These are phyloP conservation scores for Aspergillus bridgeri DNA, from an alignment of 495 filamentous ascomycete genomes.

Conservation along the genomic window DNA sequence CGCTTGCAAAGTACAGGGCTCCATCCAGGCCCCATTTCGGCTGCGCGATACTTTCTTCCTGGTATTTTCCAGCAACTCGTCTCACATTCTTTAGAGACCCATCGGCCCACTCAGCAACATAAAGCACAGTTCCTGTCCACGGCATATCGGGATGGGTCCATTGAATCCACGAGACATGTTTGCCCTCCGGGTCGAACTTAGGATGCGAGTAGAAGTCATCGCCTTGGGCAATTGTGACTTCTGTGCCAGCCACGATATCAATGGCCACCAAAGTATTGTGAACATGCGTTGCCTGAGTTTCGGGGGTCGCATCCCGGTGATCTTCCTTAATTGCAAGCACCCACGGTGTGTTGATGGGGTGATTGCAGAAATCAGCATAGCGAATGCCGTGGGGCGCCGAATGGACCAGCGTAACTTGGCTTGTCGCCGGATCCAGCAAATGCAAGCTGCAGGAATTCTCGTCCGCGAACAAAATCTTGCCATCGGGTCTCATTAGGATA, in stretches of 20 bases:
- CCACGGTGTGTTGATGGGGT: conserved; percentile 31
- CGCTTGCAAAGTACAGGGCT: conserved; percentile 39
- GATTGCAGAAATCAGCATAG: conserved; percentile 35
- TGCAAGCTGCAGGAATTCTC: conserved; percentile 33
- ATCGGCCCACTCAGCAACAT: conserved; percentile 32
- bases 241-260: conserved; percentile 15
- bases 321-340: conserved; percentile 47
- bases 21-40: conserved; percentile 45
- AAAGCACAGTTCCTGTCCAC: conserved; percentile 43
- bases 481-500: conserved; percentile 25
- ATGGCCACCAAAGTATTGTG: conserved; percentile 26
- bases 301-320: conserved; percentile 34
- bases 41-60: conserved; percentile 37
- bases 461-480: conserved; percentile 42
- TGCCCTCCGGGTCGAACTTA: conserved; percentile 43
- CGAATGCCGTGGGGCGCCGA: conserved; percentile 26
- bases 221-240: conserved; percentile 24
- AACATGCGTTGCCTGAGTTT: conserved; percentile 23
- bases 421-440: conserved; percentile 27
- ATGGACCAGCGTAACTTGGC: conserved; percentile 18
- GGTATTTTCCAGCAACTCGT: conserved; percentile 27
- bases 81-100: conserved; percentile 21
- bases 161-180: conserved; percentile 44
- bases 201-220: conserved; percentile 50
- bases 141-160: conserved; percentile 52